Evolutionary conservation across 1,139 yeast genomes (phyloP), one percentile per base, ranked within the genome.

Genomic region (Petasospora rhodanensis): DNA sequence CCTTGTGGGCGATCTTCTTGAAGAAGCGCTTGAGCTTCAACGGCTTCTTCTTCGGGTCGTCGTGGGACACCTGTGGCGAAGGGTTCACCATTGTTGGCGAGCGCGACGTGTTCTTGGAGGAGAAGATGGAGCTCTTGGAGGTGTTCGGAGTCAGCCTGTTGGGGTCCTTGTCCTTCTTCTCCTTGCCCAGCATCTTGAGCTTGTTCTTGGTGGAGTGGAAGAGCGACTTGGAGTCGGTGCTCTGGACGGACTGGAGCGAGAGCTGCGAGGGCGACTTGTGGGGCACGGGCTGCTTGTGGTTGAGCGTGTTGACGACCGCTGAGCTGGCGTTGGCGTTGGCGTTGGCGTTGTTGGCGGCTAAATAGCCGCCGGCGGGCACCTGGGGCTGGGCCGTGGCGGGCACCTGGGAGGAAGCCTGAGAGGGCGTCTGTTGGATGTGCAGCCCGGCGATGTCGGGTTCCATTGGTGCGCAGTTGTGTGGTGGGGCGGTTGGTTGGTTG

Each of bases 1-100:
- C 28, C 17, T 31, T 41, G 31, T 40, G 42, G 9, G 38, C 50
- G 13, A 56, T 44, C 34, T 54, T 57, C 42, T 59, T 59, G 42
- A 59, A 56, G 42, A 59, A 59, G 31, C 64, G 46, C 32, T 56
- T 58, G 42, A 59, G 35, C 29, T 50, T 54, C 25, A 57, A 32
- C 5, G 62, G 53, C 29, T 51, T 56, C 44, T 51, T 56, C 29
- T 41, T 40, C 7, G 21, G 14, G 4, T 42, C 42, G 10, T 35
- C 14, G 18, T 35, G 29, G 4, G 48, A 35, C 10, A 35, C 18
- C 32, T 39, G 46, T 15, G 48, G 47, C 10, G 40, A 31, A 8
- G 47, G 32, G 16, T 29, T 32, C 21, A 26, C 26, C 26, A 33
- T 21, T 7, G 46, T 42, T 7, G 52, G 51, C 7, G 50, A 44